Base-by-base conservation (phyloP, 169 alveolate genomes). In the Plasmodium gonderi region DNA sequence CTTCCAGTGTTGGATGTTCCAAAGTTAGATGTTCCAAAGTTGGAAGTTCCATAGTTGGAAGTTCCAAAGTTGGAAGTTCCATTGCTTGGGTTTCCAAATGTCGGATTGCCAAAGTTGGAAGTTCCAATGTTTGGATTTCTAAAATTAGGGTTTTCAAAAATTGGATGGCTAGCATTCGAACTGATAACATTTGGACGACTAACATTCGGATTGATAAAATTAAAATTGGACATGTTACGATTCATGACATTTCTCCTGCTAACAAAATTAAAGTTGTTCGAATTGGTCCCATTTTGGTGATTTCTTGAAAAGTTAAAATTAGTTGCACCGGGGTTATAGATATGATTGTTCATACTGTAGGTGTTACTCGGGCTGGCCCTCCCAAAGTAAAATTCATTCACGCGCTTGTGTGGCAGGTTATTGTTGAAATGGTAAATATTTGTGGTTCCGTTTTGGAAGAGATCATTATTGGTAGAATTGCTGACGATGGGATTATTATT, bases 231-330 rank as follows among this genome's bases (percentile, higher is more conserved):
- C 36, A 82, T n/a, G 17, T 47, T 82, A 3, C 69, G 47, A 49
- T n/a, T 45, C 3, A 20, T 33, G n/a, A 69, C 49, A 49, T 82
- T 82, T 69, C 83, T 82, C 38, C 83, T 29, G 54, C 82, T 82
- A 5, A 49, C 77, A 40, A 82, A 69, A 33, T 82, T 82, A 26
- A 72, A 72, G 74, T 82, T 82, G 42, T 42, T 82, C 77, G 60
- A 23, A 45, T 69, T 82, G 36, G 67, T 54, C 9, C 64, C 77
- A 6, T 65, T 80, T 11, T 26, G 47, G n/a, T 40, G 33, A 5
- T 29, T 69, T 14, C 74, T 49, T 4, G 38, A 36, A 82, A 36
- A 80, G 14, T 80, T 80, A 29, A 80, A 60, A 17, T 80, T 80
- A 6, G 12, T 36, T 6, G 14, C 17, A 80, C 47, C 29, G 3